phyloP scores from a whole-genome alignment of 192 early-diverging fungal genomes.

The Hyaloraphidium curvatum region DNA sequence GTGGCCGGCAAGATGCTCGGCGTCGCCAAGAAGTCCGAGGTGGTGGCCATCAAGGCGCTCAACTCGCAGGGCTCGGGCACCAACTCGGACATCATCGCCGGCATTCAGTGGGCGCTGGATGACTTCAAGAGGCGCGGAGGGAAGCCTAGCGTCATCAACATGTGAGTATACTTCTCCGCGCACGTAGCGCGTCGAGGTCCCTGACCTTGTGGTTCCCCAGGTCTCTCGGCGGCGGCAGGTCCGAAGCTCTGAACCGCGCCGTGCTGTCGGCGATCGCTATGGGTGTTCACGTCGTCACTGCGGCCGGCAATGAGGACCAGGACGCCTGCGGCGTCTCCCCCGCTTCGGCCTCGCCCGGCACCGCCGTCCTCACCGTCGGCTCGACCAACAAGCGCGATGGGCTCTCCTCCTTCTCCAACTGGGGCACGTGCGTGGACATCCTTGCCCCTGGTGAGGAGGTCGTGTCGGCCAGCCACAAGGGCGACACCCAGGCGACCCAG shows the following conservation, averaged over 20 bases:
- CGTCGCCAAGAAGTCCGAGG: conserved; percentile 50
- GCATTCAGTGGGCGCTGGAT: conserved; percentile 23
- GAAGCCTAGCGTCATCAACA: conserved; percentile 22
- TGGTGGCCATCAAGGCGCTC: conserved; percentile 55
- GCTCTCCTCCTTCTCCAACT: conserved; percentile 26
- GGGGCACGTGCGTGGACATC: conserved; percentile 27
- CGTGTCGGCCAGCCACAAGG: conserved; percentile 6
- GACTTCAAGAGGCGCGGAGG: not conserved
- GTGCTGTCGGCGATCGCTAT: not conserved
- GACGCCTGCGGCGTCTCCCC: conserved; percentile 29
- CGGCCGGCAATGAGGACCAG: conserved; percentile 6
- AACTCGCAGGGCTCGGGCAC: conserved; percentile 23
- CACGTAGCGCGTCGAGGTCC: not conserved
- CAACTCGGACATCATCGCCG: conserved; percentile 27
- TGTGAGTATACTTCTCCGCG: too few relatives aligned
- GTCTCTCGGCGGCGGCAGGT: conserved; percentile 11
- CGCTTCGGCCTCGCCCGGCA: conserved; percentile 16
- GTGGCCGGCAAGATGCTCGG: conserved; percentile 36
- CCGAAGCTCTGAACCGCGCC: conserved; percentile 3
- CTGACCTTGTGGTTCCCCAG: too few relatives aligned
- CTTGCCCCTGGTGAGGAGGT: conserved; percentile 21
- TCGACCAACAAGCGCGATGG: conserved; percentile 14
- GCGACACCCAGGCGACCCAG: too few relatives aligned
- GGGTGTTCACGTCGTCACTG: not conserved
- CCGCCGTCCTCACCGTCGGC: conserved; percentile 28